Evolutionary conservation across 2,329 filamentous ascomycete genomes (phyloP), one percentile per base, ranked within the genome.

Genomic region (Fusarium sp.): DNA sequence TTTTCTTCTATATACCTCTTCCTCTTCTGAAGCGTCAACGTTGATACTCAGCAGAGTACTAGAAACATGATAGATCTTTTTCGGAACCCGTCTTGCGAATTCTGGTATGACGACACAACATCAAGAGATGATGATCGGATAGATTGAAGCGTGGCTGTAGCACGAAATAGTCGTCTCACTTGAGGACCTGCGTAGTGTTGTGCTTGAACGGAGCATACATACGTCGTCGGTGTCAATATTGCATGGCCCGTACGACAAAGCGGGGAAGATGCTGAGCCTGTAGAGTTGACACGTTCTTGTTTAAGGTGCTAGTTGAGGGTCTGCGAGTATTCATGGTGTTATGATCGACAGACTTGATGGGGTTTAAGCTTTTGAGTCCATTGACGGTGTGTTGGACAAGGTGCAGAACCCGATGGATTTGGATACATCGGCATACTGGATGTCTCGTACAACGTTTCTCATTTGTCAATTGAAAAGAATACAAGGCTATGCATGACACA

Each of bases 101-200:
- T 35, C 32, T 54, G 52, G 25, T 64, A 68, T 64, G 65, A 64
- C 54, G 65, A 47, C 67, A 32, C 12, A 68, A 32, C 35, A 25
- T 32, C 37, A 38, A 10, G 14, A 38, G 35, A 62, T 67, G 37
- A 22, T 20, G 52, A 27, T 33, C 56, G 32, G 17, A 25, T 20
- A 47, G 52, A 38, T 59, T 58, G 54, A 17, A 43, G 37, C n/a
- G 52, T 63, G n/a, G 58, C 40, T 68, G 45, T 52, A 59, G 17
- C 20, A 58, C 22, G 22, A 22, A 33, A 66, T 30, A 43, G 22
- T 30, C 40, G 37, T 62, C 52, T 65, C 43, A 38, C 20, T 20
- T 17, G 11, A 20, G 10, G 43, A 17, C 25, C 32, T 33, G 8
- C 30, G 35, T 43, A 15, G 9, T 11, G 45, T 14, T 11, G 25